These are phyloP conservation scores for Protomyces gravidus DNA, from an alignment of 1,139 yeast genomes.

Conservation along the genomic window DNA sequence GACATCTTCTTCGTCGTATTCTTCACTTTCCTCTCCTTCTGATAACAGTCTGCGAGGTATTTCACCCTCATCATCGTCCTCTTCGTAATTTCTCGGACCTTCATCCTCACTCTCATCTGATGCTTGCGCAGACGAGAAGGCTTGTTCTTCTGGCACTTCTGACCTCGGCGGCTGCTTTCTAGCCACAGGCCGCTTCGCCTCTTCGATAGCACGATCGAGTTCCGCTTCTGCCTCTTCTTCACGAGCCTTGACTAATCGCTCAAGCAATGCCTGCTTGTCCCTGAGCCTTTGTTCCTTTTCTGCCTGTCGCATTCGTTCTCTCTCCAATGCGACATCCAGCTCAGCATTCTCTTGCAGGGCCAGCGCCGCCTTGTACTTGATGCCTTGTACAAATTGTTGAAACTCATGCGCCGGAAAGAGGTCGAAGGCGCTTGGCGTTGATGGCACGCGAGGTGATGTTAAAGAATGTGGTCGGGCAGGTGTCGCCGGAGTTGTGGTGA, in stretches of 20 bases:
- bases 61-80: neutral
- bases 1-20: neutral
- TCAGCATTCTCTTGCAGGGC: neutral
- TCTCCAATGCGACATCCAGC: neutral
- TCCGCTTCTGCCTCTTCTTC: neutral
- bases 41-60: too few species aligned
- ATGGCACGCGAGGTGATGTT: neutral
- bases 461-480: neutral
- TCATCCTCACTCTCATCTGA: neutral
- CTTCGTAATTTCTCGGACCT: neutral
- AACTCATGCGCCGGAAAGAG: neutral
- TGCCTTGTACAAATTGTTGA: neutral
- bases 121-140: too few species aligned
- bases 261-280: neutral
- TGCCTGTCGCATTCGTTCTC: neutral
- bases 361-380: neutral
- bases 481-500: neutral
- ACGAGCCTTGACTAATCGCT: neutral
- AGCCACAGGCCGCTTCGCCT: neutral
- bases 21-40: neutral
- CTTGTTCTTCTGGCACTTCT: too few species aligned
- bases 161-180: neutral
- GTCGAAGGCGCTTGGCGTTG: neutral
- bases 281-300: neutral
- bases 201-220: neutral